These are phyloP conservation scores for Phyllosticta paracitricarpa DNA, from an alignment of 2,329 filamentous ascomycete species.

Conservation along the genomic window DNA sequence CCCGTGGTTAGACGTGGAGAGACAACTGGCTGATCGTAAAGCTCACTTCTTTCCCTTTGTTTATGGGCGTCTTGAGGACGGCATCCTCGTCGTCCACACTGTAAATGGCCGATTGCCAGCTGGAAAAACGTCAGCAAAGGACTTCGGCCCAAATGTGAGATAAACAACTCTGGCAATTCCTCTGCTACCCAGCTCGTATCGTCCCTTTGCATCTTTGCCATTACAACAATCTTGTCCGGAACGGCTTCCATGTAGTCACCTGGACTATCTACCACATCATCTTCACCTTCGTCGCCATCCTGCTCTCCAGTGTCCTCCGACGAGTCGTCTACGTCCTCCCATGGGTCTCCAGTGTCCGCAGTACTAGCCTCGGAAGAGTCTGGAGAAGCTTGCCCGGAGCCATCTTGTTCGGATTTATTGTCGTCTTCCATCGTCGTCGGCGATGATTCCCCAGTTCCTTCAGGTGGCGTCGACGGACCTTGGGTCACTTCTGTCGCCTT, in stretches of 20 bases:
- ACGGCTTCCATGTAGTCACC: not conserved
- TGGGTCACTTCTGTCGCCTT: not conserved
- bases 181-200: slow-evolving; percentile 14
- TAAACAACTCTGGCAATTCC: slow-evolving; percentile 7
- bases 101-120: slow-evolving; percentile 12
- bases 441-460: not conserved
- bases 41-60: slow-evolving; percentile 16
- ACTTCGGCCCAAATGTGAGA: too few species aligned
- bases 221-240: slow-evolving; percentile 8
- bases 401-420: not conserved
- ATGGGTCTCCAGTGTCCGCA: not conserved
- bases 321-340: not conserved
- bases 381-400: not conserved
- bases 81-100: slow-evolving; percentile 11
- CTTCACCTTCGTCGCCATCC: not conserved
- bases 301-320: not conserved
- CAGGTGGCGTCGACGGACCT: not conserved
- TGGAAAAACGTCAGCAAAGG: not conserved
- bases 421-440: not conserved
- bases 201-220: slow-evolving; percentile 10
- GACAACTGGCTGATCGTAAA: not conserved
- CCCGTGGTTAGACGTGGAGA: not conserved
- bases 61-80: slow-evolving; percentile 13
- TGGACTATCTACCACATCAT: not conserved
- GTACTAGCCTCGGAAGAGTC: not conserved